Evolutionary conservation across 2,329 filamentous ascomycete genomes (phyloP).

Genomic region (Acrodontium crateriforme): DNA sequence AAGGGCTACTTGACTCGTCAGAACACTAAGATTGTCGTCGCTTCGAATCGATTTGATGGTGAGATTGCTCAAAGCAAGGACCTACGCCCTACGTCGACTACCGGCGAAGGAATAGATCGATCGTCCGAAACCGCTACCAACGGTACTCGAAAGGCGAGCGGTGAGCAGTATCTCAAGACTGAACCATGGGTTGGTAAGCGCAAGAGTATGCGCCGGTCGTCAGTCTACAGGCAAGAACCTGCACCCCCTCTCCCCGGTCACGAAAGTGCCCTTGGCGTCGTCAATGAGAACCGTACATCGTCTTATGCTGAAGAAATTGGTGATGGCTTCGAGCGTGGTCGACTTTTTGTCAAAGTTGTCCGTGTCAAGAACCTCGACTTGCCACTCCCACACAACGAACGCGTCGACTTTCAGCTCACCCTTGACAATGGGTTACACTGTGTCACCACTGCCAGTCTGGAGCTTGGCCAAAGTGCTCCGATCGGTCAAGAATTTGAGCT

Average conservation of each 20-base stretch:
- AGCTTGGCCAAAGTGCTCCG: constrained; percentile 78
- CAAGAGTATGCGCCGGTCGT: constrained; percentile 45
- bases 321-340: constrained; percentile 73
- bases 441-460: constrained; percentile 90
- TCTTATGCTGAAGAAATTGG: constrained; percentile 47
- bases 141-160: constrained; percentile 61
- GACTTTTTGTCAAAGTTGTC: constrained; percentile 96
- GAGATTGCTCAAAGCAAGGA: constrained; percentile 5
- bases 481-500: constrained; percentile 98
- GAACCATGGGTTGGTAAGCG: constrained; percentile 89
- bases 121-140: constrained; percentile 27
- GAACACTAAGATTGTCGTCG: constrained; percentile 91
- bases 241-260: constrained; percentile 78
- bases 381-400: constrained; percentile 77
- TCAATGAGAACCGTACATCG: constrained; percentile 61
- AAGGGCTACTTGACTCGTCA: constrained; percentile 97
- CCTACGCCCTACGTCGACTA: constrained; percentile 7
- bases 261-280: constrained; percentile 52
- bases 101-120: constrained; percentile 22
- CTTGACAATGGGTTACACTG: constrained; percentile 98
- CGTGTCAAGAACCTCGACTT: constrained; percentile 92
- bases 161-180: constrained; percentile 80
- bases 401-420: constrained; percentile 87
- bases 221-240: constrained; percentile 39
- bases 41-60: constrained; percentile 50